Base-by-base conservation (phyloP, 78 protist species). In the Dictyostelium citrinum region DNA sequence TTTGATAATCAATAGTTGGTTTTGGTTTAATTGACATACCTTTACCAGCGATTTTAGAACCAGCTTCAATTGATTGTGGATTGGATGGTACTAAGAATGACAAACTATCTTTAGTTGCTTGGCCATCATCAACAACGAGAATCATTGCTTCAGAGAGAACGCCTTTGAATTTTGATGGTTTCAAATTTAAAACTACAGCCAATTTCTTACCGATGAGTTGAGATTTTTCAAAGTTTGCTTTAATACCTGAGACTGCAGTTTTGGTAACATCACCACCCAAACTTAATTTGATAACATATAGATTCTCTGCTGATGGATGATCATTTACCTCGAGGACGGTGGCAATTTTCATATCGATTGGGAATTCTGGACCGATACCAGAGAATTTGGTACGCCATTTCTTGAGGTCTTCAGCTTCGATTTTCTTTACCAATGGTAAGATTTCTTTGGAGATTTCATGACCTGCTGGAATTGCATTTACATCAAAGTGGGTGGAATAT, bases 151-250 rank as follows among this genome's bases (percentile, higher is more conserved):
- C 93, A 31, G 82, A 51, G 17, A 46, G 35, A 8, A 93, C 91
- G 82, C 91, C 97, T 55, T 96, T 72, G 71, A 96, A 77, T 90
- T 96, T 96, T n/a, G 95, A 43, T 55, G 95, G 95, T 93, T 96
- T 96, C 49, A 96, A 20, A 55, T 96, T 96, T 17, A 67, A 33
- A 2, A 95, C 90, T 0, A 96, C 60, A 0, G 90, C 91, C 2
- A 90, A 14, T 78, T 61, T 61, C 39, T 77, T 33, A 29, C 70
- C 81, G 0, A 83, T 0, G 1, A 95, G 68, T 72, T 90, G 60
- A 5, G 97, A 24, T n/a, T 76, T 81, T 82, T 49, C 61, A 43
- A 75, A 83, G 27, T 45, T 14, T 4, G 61, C 84, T 29, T 37
- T 82, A 37, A 96, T 31, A 71, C 97, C 97, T 1, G 91, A 88